Evolutionary conservation across 208 protist genomes (phyloP), one percentile per base, ranked within the genome.

Genomic region (Balamuthia mandrillaris): DNA sequence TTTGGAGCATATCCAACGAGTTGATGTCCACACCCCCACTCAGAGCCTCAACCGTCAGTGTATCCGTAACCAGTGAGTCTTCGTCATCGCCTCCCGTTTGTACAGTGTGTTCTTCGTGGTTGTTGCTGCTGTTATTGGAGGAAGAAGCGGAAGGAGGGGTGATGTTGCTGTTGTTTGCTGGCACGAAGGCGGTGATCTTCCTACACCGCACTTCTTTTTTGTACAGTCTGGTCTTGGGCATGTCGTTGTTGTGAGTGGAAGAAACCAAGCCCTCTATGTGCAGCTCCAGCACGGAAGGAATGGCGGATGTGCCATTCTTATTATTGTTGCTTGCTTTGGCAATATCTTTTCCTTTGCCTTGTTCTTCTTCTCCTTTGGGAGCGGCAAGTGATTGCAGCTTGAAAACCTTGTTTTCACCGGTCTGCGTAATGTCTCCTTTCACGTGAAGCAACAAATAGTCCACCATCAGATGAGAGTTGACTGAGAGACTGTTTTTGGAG

Each of bases 231-330:
- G 68, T 77, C 68, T 77, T 29, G 68, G 29, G 41, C 9, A 56
- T 41, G 6, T 42, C 10, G 42, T 31, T 47, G 45, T 77, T 77
- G 68, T 41, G 24, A 12, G 68, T 58, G 44, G 49, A 35, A 33
- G 68, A 77, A 29, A 37, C 1, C 31, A 77, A 27, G 18, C 39
- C 56, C 42, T 77, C 68, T 12, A 77, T 47, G 45, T 77, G 68
- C 68, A 77, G 49, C 68, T 77, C 68, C 42, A 77, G 9, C 42
- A 77, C 68, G 12, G 68, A n/a, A n/a, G n/a, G n/a, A n/a, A n/a
- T n/a, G n/a, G n/a, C n/a, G n/a, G n/a, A n/a, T n/a, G n/a, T n/a
- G n/a, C n/a, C n/a, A n/a, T n/a, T 47, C 42, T 77, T 21, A 3
- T 24, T 35, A 21, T 42, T 14, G 18, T 56, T 47, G 68, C n/a